Conservation (phyloP, 305 asterid genomes). For the Coffea humblotiana region DNA sequence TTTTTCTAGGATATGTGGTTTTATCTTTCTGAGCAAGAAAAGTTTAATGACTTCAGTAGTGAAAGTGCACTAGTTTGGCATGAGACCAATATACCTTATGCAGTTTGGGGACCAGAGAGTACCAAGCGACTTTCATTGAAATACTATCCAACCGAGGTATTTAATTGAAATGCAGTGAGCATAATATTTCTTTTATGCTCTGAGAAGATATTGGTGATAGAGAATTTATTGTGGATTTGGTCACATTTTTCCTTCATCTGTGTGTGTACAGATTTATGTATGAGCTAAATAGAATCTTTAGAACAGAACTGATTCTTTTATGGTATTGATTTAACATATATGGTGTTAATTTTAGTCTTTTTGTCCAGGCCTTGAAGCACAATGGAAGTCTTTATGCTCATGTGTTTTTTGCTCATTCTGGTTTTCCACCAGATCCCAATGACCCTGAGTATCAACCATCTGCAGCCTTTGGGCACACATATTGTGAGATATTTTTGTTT, state of each 20-base stretch:
- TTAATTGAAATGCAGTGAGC: background rate
- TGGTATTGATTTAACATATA: constrained; percentile 10
- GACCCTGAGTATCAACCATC: constrained; percentile 89
- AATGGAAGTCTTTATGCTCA: constrained; percentile 95
- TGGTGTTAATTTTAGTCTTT: constrained; percentile 18
- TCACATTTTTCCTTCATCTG: background rate
- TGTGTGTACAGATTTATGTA: background rate
- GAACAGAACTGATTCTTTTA: background rate
- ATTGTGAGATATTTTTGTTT: constrained; percentile 47
- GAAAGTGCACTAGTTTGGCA: constrained; percentile 90
- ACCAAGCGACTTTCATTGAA: constrained; percentile 65
- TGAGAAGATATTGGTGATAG: background rate
- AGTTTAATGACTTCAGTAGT: constrained; percentile 69
- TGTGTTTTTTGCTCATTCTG: constrained; percentile 91
- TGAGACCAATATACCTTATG: constrained; percentile 94
- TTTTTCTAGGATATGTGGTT: constrained; percentile 89
- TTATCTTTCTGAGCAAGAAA: constrained; percentile 76
- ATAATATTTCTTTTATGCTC: background rate
- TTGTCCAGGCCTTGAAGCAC: constrained; percentile 68
- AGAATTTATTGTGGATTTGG: background rate
- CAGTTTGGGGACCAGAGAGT: constrained; percentile 87
- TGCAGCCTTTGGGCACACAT: constrained; percentile 78
- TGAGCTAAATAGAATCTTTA: background rate
- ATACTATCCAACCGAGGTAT: constrained; percentile 84
- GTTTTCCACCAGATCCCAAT: constrained; percentile 81